Evolutionary conservation across 306 rosid species (phyloP).

Genomic region (Mimosa bimucronata): DNA sequence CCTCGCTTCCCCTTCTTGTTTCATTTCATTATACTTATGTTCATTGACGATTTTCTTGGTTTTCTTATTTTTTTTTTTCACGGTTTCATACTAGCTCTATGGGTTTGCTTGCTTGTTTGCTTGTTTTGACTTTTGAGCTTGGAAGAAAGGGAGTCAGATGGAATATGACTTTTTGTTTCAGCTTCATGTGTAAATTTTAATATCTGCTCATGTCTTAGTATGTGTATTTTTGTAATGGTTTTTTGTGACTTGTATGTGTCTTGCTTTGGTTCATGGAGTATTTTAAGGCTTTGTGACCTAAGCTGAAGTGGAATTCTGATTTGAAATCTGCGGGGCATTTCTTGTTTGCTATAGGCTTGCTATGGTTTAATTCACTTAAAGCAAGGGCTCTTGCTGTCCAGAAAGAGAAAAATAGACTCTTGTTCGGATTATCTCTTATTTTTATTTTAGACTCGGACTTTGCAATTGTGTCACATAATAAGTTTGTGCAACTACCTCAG

Average conservation of each 20-base stretch:
- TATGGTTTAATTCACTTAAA: not conserved
- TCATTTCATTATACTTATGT: too few relatives aligned
- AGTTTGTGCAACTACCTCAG: not conserved
- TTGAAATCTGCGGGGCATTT: not conserved
- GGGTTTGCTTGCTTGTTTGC: not conserved
- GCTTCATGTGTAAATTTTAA: not conserved
- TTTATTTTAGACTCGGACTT: not conserved
- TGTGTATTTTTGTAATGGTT: not conserved
- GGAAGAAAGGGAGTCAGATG: not conserved
- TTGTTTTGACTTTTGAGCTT: conserved; percentile 7
- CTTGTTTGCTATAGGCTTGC: too few relatives aligned
- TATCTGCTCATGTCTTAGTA: not conserved
- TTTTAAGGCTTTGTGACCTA: not conserved
- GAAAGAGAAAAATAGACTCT: not conserved
- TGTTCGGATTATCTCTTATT: not conserved
- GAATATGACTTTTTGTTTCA: not conserved
- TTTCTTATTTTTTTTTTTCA: too few relatives aligned
- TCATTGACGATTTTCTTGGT: too few relatives aligned
- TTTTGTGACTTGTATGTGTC: not conserved
- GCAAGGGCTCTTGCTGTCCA: not conserved
- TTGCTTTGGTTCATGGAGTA: not conserved
- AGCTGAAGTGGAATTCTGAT: not conserved
- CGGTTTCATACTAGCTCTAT: too few relatives aligned
- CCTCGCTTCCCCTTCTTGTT: too few relatives aligned
- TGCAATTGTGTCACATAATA: not conserved